These are phyloP conservation scores for Hansenula lynferdii DNA, from an alignment of 1,139 yeast genomes.

Conservation along the genomic window DNA sequence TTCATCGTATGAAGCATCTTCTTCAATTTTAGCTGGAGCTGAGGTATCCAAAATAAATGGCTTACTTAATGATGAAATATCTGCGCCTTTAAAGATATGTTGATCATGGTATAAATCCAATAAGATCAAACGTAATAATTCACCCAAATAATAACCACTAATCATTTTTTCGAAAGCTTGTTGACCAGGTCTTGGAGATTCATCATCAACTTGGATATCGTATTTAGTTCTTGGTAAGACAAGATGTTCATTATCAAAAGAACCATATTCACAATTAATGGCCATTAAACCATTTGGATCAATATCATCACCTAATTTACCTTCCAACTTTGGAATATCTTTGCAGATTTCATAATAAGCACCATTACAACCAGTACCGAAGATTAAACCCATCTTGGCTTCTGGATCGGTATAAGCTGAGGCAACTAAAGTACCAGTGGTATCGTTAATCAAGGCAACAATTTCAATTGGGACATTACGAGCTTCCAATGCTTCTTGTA, in stretches of 20 bases:
- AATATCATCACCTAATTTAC: slow-evolving; percentile 61
- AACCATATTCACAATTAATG: slow-evolving; percentile 97
- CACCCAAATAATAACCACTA: slow-evolving; percentile 95
- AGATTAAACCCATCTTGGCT: slow-evolving; percentile 91
- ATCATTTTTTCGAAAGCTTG: slow-evolving; percentile 97
- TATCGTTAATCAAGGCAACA: slow-evolving; percentile 92
- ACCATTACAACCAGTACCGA: slow-evolving; percentile 98
- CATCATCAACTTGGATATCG: slow-evolving; percentile 73
- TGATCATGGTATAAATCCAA: slow-evolving; percentile 66
- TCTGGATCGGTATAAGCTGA: slow-evolving; percentile 87
- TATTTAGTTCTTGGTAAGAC: slow-evolving; percentile 87
- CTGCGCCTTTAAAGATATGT: slow-evolving; percentile 65
- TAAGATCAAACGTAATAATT: slow-evolving; percentile 75
- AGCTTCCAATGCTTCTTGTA: slow-evolving; percentile 67
- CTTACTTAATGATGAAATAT: slow-evolving; percentile 50
- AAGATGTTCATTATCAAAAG: slow-evolving; percentile 86
- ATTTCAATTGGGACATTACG: slow-evolving; percentile 73
- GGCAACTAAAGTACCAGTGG: slow-evolving; percentile 96
- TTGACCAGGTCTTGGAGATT: slow-evolving; percentile 95
- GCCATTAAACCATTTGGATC: slow-evolving; percentile 74
- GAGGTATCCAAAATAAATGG: slow-evolving; percentile 85
- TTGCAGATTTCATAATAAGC: slow-evolving; percentile 83
- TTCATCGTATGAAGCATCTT: slow-evolving; percentile 78
- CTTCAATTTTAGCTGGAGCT: slow-evolving; percentile 80
- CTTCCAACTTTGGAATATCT: slow-evolving; percentile 80